These are phyloP conservation scores for Pyrus pyrifolia DNA, from an alignment of 306 rosid species.

Conservation along the genomic window DNA sequence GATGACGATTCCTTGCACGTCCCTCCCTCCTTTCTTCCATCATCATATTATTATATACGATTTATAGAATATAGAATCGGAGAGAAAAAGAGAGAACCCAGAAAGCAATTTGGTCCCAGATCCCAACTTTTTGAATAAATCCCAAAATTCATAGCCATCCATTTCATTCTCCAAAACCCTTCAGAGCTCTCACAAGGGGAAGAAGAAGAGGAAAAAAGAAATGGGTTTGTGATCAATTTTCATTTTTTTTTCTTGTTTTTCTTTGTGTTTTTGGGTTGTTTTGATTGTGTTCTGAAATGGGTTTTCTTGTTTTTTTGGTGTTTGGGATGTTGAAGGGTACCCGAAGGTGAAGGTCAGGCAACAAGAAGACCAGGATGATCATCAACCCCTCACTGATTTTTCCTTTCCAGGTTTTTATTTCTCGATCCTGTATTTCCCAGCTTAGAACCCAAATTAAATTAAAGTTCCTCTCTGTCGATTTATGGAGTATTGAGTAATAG, in stretches of 20 bases:
- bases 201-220: conserved; percentile 1
- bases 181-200: neutral
- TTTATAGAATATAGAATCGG: neutral
- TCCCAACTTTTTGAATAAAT: neutral
- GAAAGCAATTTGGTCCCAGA: neutral
- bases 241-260: neutral
- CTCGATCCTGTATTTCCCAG: neutral
- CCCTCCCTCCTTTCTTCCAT: neutral
- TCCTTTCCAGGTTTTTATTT: conserved; percentile 14
- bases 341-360: conserved; percentile 31
- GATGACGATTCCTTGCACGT: neutral
- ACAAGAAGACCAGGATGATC: conserved; percentile 23
- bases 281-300: conserved; percentile 1
- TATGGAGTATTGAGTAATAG: no score
- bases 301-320: neutral
- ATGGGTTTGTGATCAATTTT: conserved; percentile 15
- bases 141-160: neutral
- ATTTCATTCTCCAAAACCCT: neutral
- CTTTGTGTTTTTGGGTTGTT: neutral
- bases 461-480: neutral
- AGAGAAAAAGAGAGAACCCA: neutral
- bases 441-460: neutral
- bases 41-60: neutral
- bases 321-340: conserved; percentile 6
- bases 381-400: conserved; percentile 2